These are phyloP conservation scores for Fusarium ambrosium DNA, from an alignment of 2,329 filamentous ascomycete genomes.

Conservation along the genomic window DNA sequence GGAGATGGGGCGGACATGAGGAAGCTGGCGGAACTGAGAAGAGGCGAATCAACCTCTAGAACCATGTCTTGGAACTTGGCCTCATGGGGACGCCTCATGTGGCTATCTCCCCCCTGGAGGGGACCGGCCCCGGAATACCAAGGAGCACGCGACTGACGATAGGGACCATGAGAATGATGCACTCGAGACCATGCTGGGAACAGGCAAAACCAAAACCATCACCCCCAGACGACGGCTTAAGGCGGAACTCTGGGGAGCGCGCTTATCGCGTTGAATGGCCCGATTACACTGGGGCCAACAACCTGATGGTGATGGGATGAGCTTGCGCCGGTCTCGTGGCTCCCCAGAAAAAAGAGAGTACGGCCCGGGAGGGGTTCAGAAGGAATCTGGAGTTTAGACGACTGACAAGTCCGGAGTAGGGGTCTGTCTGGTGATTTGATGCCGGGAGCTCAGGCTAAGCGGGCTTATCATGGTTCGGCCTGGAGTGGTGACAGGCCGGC, in stretches of 20 bases:
- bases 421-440: conserved; percentile 33
- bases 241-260: conserved; percentile 44
- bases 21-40: conserved; percentile 25
- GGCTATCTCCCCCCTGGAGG: conserved; percentile 29
- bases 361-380: conserved; percentile 10
- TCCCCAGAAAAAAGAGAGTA: conserved; percentile 20
- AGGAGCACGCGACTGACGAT: conserved; percentile 34
- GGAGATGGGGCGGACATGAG: conserved; percentile 39
- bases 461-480: conserved; percentile 43
- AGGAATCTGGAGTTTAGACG: conserved; percentile 22
- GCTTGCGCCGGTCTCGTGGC: conserved; percentile 29
- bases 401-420: conserved; percentile 12
- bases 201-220: conserved; percentile 9
- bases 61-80: conserved; percentile 31
- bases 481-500: conserved; percentile 21
- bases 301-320: conserved; percentile 31
- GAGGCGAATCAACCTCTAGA: conserved; percentile 32
- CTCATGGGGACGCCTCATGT: conserved; percentile 18
- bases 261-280: conserved; percentile 48
- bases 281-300: conserved; percentile 36
- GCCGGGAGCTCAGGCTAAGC: conserved; percentile 6
- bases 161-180: conserved; percentile 33
- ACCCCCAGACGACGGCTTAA: conserved; percentile 33
- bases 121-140: conserved; percentile 39
- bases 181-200: conserved; percentile 6